Conservation (phyloP, 371 early-diverging fungal genomes). For the Mucor saturninus region DNA sequence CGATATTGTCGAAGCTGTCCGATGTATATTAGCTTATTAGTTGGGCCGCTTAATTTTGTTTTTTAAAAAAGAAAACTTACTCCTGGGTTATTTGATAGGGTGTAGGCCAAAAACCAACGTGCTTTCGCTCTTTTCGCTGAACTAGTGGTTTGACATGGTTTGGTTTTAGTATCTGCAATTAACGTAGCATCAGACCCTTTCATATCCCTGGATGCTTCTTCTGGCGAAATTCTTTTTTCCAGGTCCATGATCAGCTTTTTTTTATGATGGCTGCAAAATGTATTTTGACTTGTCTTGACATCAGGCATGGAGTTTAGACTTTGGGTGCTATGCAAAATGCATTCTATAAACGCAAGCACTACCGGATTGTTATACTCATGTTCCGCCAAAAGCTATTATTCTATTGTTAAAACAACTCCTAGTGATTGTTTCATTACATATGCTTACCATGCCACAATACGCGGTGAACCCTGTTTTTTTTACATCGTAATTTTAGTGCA, state of each 20-base stretch:
- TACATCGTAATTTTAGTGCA: neutral
- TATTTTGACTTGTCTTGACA: neutral
- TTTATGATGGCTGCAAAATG: conserved; percentile 3
- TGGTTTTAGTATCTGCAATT: too few relatives aligned
- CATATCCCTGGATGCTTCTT: neutral
- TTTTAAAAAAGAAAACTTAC: conserved; percentile 19
- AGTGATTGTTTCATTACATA: neutral
- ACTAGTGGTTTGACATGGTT: too few relatives aligned
- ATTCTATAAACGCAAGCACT: conserved; percentile 42
- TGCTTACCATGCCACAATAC: conserved; percentile 56
- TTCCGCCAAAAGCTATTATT: conserved; percentile 42
- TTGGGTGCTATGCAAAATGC: conserved; percentile 26
- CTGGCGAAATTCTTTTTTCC: neutral
- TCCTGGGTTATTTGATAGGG: conserved; percentile 47
- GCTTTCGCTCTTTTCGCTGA: conserved; percentile 31
- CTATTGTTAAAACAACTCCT: too few relatives aligned
- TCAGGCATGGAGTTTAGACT: neutral
- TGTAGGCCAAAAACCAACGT: conserved; percentile 51
- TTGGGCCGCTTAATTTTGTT: neutral
- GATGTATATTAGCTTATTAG: too few relatives aligned
- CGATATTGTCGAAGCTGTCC: conserved; percentile 6
- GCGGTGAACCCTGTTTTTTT: conserved; percentile 40
- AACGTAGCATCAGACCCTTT: neutral
- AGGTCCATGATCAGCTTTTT: conserved; percentile 4
- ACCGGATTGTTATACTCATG: conserved; percentile 56